phyloP scores from a whole-genome alignment of 1,284 basidiomycete species.

The Apiotrichum laibachii region DNA sequence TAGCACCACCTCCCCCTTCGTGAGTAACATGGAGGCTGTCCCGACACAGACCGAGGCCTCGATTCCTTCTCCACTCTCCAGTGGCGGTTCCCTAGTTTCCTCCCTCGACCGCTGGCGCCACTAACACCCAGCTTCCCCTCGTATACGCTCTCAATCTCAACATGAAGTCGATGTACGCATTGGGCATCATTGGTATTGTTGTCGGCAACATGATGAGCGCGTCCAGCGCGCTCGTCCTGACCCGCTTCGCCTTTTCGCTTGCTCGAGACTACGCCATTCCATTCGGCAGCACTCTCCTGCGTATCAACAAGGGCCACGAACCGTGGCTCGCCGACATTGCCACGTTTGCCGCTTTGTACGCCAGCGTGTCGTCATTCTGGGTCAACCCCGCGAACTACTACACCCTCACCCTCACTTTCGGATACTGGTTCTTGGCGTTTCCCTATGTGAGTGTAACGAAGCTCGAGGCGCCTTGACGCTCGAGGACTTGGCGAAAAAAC shows the following conservation, averaged over 20 bases:
- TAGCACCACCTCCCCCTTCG: background rate
- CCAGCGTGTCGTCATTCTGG: background rate
- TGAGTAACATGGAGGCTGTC: no score
- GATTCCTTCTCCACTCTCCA: no score
- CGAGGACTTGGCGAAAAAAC: no score
- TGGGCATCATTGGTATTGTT: background rate
- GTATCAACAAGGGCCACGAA: background rate
- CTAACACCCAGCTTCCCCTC: background rate
- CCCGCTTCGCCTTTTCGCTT: background rate
- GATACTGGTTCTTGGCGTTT: background rate
- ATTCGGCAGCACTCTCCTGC: background rate
- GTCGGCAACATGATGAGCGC: background rate
- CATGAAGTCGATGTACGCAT: background rate
- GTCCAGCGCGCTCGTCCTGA: background rate
- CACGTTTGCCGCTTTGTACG: background rate
- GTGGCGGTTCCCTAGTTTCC: no score
- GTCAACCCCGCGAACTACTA: background rate
- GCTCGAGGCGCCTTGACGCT: background rate
- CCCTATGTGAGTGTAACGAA: slow-evolving; percentile 7
- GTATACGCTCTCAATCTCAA: background rate
- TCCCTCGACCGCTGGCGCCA: no score
- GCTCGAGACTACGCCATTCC: background rate
- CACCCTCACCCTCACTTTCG: background rate
- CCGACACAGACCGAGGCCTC: no score
- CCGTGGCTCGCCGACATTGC: background rate